phyloP scores from a whole-genome alignment of 495 filamentous ascomycete genomes.

The Halenospora varia region DNA sequence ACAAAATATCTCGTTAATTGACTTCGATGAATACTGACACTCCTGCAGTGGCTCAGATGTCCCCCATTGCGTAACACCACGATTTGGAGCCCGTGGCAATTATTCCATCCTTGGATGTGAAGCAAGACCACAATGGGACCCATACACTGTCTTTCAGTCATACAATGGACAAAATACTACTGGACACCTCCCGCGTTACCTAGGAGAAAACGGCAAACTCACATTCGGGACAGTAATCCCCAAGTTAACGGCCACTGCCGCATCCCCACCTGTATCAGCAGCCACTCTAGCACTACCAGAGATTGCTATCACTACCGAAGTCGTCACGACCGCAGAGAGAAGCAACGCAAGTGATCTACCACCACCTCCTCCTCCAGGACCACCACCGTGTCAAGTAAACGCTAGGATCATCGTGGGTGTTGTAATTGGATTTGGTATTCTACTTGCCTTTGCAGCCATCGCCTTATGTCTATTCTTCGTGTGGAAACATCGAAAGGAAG shows the following conservation, averaged over 20 bases:
- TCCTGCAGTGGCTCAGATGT: background rate
- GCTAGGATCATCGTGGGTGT: background rate
- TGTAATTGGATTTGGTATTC: background rate
- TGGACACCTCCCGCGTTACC: conserved; percentile 4
- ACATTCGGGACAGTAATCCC: conserved; percentile 5
- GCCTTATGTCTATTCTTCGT: background rate
- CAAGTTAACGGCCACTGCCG: background rate
- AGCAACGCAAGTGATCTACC: background rate
- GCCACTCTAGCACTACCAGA: background rate
- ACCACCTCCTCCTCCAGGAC: background rate
- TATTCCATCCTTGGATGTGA: conserved; percentile 9
- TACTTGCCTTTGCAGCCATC: background rate
- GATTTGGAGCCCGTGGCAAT: background rate
- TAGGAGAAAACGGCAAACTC: conserved; percentile 7
- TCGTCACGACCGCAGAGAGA: background rate
- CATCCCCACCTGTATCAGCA: background rate
- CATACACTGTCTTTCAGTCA: background rate
- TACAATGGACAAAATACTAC: conserved; percentile 8
- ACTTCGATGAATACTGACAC: too few species aligned
- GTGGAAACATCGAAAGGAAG: background rate
- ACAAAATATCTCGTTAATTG: background rate
- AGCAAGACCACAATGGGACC: background rate
- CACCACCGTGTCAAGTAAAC: background rate
- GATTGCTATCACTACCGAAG: background rate
- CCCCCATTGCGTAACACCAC: conserved; percentile 3